Base-by-base conservation (phyloP, 2,329 filamentous ascomycete species). In the Cercospora janseana region DNA sequence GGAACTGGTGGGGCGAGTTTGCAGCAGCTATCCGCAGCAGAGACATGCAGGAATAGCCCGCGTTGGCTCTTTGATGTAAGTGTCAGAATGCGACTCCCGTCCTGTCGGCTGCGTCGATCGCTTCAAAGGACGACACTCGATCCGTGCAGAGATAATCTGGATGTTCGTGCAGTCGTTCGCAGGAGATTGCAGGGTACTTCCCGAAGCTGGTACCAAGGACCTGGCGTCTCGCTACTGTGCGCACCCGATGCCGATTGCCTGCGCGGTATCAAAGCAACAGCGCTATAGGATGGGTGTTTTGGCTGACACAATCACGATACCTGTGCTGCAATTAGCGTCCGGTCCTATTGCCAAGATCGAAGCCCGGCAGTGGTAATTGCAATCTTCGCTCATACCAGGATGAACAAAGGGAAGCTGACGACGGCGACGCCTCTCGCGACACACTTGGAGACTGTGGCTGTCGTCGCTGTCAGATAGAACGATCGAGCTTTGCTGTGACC, bases 161-260 rank as follows among this genome's bases (percentile, higher is more conserved):
- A 49, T 57, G 56, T 41, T 58, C 56, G 55, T 60, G 62, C 63
- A 65, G 61, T 60, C 60, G 65, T 68, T 68, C 65, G 64, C 63
- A 66, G 63, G 63, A 67, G 62, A 66, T 68, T 66, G 63, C 64
- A 67, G 63, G 64, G 57, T 61, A 60, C 48, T 62, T 58, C 53
- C 61, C 56, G 63, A 58, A 52, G 58, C 55, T 59, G 49, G 58
- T 50, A 54, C 64, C 63, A 62, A 61, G 57, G 60, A 53, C 56
- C 58, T 61, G 64, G 62, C 57, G 54, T 53, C 58, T 55, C 58
- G 60, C 62, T 64, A 60, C 63, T 65, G 64, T 61, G 52, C 52
- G 51, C 60, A 55, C 52, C 63, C 64, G 64, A 54, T 41, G 52
- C 59, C 54, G 55, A 58, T 53, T 54, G 52, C 54, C 54, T 56